phyloP scores from a whole-genome alignment of 2,329 filamentous ascomycete genomes.

The Scedosporium dehoogii region DNA sequence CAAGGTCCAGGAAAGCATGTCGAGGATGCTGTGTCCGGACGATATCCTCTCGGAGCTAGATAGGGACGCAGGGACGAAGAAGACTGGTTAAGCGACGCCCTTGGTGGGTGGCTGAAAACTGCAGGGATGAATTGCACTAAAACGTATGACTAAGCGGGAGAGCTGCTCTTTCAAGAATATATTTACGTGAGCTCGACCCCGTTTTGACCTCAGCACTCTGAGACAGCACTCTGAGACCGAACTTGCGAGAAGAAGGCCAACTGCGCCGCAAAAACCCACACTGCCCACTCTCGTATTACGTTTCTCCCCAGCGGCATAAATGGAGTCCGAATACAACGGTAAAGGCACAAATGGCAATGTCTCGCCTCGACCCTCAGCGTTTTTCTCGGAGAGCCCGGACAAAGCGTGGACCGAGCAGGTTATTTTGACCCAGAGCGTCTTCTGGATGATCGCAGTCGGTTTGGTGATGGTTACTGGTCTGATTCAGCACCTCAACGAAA shows the following conservation, averaged over 20 bases:
- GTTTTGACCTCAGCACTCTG: too few relatives aligned
- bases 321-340: not conserved
- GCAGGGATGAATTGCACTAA: too few relatives aligned
- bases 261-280: too few relatives aligned
- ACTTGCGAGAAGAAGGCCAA: too few relatives aligned
- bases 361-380: not conserved
- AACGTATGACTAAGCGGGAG: too few relatives aligned
- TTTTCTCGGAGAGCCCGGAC: not conserved
- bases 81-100: not conserved
- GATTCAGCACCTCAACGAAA: constrained; percentile 7
- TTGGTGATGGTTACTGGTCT: constrained; percentile 10
- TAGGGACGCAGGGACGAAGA: not conserved
- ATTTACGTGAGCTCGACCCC: too few relatives aligned
- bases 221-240: too few relatives aligned
- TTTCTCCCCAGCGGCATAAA: not conserved
- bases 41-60: not conserved
- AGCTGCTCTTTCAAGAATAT: too few relatives aligned
- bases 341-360: not conserved
- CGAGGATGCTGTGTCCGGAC: not conserved
- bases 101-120: too few relatives aligned
- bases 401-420: constrained; percentile 5
- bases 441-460: constrained; percentile 11
- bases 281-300: too few relatives aligned
- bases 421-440: constrained; percentile 8
- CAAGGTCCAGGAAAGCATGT: not conserved